phyloP scores from a whole-genome alignment of 2,329 filamentous ascomycete genomes.

The Aureobasidium melanogenum region DNA sequence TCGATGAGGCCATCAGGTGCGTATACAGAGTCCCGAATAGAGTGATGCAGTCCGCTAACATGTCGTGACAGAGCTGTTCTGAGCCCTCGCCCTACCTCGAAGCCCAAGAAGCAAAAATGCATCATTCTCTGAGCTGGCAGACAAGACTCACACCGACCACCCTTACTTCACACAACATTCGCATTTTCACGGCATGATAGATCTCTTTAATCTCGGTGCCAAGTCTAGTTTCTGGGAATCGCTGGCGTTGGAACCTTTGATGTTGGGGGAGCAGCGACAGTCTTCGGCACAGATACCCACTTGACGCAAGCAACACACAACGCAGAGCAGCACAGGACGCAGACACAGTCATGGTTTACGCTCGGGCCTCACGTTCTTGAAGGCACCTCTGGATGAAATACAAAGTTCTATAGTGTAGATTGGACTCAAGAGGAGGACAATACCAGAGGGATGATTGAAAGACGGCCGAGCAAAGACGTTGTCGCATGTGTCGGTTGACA shows the following conservation, averaged over 20 bases:
- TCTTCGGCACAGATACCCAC: conserved; percentile 12
- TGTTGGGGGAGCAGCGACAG: conserved; percentile 8
- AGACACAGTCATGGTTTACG: background rate
- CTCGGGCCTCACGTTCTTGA: background rate
- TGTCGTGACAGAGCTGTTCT: conserved; percentile 53
- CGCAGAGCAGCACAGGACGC: background rate
- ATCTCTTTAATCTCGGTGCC: conserved; percentile 12
- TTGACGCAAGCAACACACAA: conserved; percentile 1
- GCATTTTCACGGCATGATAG: conserved; percentile 12
- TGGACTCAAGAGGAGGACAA: background rate
- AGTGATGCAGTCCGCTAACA: background rate
- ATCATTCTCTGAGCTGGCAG: conserved; percentile 50
- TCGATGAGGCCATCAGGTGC: conserved; percentile 96
- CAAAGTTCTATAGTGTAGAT: background rate
- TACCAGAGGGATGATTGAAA: background rate
- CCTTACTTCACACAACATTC: conserved; percentile 6
- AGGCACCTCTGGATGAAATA: background rate
- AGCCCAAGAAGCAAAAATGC: conserved; percentile 60
- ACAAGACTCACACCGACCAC: background rate
- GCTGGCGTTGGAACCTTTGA: conserved; percentile 13
- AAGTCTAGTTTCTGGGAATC: conserved; percentile 12
- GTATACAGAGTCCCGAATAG: conserved; percentile 25
- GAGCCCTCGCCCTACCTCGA: conserved; percentile 53
- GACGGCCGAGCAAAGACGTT: background rate
- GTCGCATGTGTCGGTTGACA: background rate